Evolutionary conservation across 2,329 filamentous ascomycete species (phyloP).

Genomic region (Venturia pyrina): DNA sequence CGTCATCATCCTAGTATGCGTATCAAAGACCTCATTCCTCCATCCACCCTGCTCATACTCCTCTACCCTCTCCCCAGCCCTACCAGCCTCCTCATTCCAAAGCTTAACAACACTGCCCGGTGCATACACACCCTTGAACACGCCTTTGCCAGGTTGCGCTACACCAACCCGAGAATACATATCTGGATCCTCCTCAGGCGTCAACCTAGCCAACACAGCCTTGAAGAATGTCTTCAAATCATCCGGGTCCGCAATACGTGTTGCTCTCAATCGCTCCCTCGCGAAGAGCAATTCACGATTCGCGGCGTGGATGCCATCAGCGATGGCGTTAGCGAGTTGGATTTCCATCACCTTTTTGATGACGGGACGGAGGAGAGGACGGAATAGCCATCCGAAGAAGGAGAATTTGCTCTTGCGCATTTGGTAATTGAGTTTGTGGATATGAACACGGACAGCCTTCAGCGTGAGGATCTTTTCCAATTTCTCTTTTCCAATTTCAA

Average conservation of each 20-base stretch:
- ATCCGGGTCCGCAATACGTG: conserved; percentile 68
- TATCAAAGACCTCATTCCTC: conserved; percentile 75
- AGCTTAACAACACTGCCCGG: conserved; percentile 81
- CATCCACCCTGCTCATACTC: conserved; percentile 64
- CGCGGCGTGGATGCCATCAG: conserved; percentile 56
- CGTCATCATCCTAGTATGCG: conserved; percentile 27
- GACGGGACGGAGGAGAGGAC: conserved; percentile 72
- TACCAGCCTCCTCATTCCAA: conserved; percentile 72
- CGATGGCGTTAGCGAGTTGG: conserved; percentile 63
- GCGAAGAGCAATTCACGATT: conserved; percentile 85
- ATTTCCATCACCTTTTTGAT: conserved; percentile 70
- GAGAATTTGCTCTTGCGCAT: conserved; percentile 66
- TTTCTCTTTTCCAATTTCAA: conserved; percentile 69
- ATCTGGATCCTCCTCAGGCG: conserved; percentile 64
- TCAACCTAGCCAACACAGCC: conserved; percentile 67
- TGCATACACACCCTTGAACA: conserved; percentile 79
- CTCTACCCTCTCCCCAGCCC: conserved; percentile 63
- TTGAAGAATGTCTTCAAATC: conserved; percentile 74
- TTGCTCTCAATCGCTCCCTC: conserved; percentile 74
- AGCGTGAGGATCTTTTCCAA: conserved; percentile 76
- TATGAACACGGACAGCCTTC: conserved; percentile 63
- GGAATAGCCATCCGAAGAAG: conserved; percentile 71
- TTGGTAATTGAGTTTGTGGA: conserved; percentile 78
- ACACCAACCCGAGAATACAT: conserved; percentile 65
- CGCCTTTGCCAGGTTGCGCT: conserved; percentile 46